phyloP scores from a whole-genome alignment of 495 filamentous ascomycete species.

The Glonium stellatum region DNA sequence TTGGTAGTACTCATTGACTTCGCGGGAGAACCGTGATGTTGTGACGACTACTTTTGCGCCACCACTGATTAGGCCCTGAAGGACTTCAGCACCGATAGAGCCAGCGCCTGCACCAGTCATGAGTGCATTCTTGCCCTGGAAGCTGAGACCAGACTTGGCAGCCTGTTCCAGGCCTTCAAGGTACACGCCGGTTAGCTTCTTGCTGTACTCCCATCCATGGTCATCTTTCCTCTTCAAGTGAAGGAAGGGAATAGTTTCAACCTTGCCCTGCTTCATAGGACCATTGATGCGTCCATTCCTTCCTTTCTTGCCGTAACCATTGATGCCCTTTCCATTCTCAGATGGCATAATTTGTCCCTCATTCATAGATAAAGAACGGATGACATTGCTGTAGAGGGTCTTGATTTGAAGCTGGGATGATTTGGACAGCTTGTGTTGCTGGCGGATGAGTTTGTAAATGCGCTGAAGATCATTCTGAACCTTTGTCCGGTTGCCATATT shows the following conservation, averaged over 20 bases:
- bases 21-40: constrained; percentile 89
- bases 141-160: constrained; percentile 78
- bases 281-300: constrained; percentile 53
- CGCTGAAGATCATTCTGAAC: constrained; percentile 90
- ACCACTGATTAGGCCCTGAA: constrained; percentile 93
- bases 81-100: constrained; percentile 96
- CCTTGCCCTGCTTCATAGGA: constrained; percentile 67
- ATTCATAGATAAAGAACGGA: constrained; percentile 91
- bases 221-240: constrained; percentile 92
- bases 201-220: constrained; percentile 98
- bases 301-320: constrained; percentile 57
- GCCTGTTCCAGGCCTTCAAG: constrained; percentile 85
- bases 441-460: constrained; percentile 95
- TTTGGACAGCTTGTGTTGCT: constrained; percentile 94
- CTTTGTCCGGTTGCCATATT: constrained; percentile 97
- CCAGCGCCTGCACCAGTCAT: constrained; percentile 98
- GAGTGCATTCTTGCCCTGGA: constrained; percentile 89
- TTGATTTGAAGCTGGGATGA: constrained; percentile 93
- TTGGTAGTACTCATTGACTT: constrained; percentile 99
- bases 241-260: constrained; percentile 96
- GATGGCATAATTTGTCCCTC: constrained; percentile 91
- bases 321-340: constrained; percentile 56
- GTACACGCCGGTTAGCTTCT: constrained; percentile 89
- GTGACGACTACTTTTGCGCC: constrained; percentile 95
- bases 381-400: constrained; percentile 82